These are phyloP conservation scores for Senecio squalidus DNA, from an alignment of 140 eudicot genomes.

Conservation along the genomic window DNA sequence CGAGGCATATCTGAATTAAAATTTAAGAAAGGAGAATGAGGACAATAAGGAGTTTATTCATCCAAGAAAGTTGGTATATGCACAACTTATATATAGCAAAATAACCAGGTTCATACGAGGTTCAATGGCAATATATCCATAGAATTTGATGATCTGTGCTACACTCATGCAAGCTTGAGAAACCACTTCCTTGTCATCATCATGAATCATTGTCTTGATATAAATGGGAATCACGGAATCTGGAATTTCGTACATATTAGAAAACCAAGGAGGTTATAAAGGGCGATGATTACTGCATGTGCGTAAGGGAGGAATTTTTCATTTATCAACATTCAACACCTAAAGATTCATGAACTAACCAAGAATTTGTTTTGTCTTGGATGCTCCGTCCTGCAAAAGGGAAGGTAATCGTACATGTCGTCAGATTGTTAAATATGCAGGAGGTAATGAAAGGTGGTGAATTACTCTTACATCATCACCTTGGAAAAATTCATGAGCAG, in stretches of 20 bases:
- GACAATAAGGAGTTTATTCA: conserved; percentile 22
- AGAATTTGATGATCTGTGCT: conserved; percentile 59
- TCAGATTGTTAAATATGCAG: no score
- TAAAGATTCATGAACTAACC: conserved; percentile 42
- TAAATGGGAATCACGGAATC: conserved; percentile 76
- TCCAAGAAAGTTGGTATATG: conserved; percentile 18
- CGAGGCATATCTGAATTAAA: conserved; percentile 51
- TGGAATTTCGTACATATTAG: no score
- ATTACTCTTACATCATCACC: conserved; percentile 55
- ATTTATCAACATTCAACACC: conserved; percentile 12
- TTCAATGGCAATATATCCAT: conserved; percentile 65
- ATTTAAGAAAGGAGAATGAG: background rate
- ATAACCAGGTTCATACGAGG: conserved; percentile 43
- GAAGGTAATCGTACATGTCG: background rate
- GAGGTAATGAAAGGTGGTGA: background rate
- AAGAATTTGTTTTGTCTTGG: conserved; percentile 51
- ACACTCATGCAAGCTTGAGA: conserved; percentile 87
- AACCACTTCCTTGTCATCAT: conserved; percentile 93
- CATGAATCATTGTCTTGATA: conserved; percentile 75
- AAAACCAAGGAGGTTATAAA: no score
- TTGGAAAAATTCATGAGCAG: conserved; percentile 61
- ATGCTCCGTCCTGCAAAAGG: conserved; percentile 52
- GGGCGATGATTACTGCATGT: no score
- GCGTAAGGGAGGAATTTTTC: no score
- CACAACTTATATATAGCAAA: conserved; percentile 3